Evolutionary conservation across 1,139 yeast species (phyloP).

Genomic region (Meyerozyma sp.): DNA sequence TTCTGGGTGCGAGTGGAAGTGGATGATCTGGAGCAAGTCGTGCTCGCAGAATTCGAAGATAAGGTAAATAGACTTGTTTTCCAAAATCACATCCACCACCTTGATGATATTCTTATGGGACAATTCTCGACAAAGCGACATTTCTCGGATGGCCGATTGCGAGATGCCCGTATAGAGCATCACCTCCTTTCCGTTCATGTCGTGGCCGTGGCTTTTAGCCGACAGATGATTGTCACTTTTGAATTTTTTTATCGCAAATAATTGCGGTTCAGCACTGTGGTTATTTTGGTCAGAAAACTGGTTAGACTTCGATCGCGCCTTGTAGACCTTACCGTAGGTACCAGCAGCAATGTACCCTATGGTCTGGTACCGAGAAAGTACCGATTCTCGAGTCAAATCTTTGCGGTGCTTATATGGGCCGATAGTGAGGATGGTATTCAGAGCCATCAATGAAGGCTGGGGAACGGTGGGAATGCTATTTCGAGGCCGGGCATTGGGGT

Average conservation of each 20-base stretch:
- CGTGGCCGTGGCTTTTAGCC: constrained; percentile 29
- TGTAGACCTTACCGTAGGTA: constrained; percentile 94
- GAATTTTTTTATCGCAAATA: constrained; percentile 89
- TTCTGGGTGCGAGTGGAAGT: constrained; percentile 89
- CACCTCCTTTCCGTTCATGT: constrained; percentile 64
- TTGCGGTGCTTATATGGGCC: constrained; percentile 72
- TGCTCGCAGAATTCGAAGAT: constrained; percentile 95
- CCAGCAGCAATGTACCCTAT: constrained; percentile 98
- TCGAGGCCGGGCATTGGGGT: neutral
- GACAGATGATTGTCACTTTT: constrained; percentile 77
- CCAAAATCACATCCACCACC: constrained; percentile 79
- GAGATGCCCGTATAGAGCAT: constrained; percentile 91
- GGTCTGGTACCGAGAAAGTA: constrained; percentile 76
- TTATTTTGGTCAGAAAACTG: constrained; percentile 6
- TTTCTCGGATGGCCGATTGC: constrained; percentile 93
- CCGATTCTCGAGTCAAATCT: constrained; percentile 65
- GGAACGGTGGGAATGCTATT: constrained; percentile 18
- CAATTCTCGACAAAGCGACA: constrained; percentile 90
- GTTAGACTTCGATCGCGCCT: constrained; percentile 55
- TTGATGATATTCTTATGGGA: constrained; percentile 74
- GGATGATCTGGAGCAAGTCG: constrained; percentile 88
- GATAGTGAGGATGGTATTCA: constrained; percentile 60
- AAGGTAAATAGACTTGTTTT: constrained; percentile 89
- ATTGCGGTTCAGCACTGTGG: constrained; percentile 12
- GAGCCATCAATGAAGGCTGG: constrained; percentile 55